Percentiles rank a stretch among this genome's conserved stretches.
phyloP scores from a whole-genome alignment of 148 eudicot species.

The Arbutus unedo region DNA sequence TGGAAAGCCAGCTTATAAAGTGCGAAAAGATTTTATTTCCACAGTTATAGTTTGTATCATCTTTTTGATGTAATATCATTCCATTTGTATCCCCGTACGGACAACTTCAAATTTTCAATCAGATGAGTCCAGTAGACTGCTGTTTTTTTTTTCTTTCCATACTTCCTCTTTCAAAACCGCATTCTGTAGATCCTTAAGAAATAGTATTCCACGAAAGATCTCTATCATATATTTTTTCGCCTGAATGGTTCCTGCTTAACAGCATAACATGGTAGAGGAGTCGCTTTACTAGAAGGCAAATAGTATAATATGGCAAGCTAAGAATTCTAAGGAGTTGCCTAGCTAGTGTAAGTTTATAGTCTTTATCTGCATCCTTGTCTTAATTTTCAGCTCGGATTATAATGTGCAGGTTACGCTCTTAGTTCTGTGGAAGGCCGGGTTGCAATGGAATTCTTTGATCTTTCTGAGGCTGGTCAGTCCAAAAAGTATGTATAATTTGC shows the following conservation, averaged over 20 bases:
- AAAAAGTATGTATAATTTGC: constrained; percentile 59
- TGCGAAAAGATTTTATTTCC: not conserved
- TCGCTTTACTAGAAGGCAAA: not conserved
- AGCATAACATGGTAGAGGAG: not conserved
- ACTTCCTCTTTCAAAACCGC: not conserved
- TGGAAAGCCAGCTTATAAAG: not conserved
- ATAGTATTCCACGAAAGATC: not conserved
- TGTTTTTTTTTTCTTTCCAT: not conserved
- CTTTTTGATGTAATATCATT: not conserved
- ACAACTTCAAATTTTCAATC: not conserved
- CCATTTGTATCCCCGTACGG: not conserved
- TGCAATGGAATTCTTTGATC: constrained; percentile 95
- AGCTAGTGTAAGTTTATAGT: not conserved
- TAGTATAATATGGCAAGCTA: not conserved
- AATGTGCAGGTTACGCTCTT: constrained; percentile 87
- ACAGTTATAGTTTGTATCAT: not conserved
- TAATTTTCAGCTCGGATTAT: constrained; percentile 2
- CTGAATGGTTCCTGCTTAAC: not conserved
- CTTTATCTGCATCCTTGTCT: not conserved
- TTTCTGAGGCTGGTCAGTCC: constrained; percentile 86
- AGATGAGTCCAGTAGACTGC: not conserved
- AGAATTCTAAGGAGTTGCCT: not conserved
- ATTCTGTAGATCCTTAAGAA: not conserved
- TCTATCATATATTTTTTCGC: not conserved
- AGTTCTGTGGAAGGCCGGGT: constrained; percentile 98